Conservation (phyloP, 2,329 filamentous ascomycete species). For the Ceratocystis albifundus region DNA sequence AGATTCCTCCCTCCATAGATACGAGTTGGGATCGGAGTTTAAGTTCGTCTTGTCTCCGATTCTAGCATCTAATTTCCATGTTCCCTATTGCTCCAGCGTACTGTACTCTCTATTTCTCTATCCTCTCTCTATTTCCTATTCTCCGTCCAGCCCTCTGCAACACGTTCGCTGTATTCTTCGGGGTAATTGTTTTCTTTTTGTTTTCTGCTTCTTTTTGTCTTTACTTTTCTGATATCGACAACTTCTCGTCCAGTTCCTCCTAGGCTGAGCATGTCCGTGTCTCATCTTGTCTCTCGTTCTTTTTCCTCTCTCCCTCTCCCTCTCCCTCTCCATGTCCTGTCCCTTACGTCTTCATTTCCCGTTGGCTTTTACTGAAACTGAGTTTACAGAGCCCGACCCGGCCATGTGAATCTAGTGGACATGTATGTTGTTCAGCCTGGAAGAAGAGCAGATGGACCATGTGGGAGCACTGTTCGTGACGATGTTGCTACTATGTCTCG, state of each 20-base stretch:
- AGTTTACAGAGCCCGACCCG: background rate
- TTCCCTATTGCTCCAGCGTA: background rate
- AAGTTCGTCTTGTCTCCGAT: background rate
- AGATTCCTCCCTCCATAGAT: background rate
- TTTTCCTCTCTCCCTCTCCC: background rate
- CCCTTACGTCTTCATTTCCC: slow-evolving; percentile 3
- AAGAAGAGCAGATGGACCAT: background rate
- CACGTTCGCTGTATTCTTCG: no score
- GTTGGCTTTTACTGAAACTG: background rate
- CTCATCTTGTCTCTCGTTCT: background rate
- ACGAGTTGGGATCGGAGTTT: background rate
- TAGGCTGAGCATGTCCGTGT: background rate
- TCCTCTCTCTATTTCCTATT: background rate
- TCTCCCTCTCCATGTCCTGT: background rate
- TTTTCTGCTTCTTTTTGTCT: background rate
- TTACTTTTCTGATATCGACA: background rate
- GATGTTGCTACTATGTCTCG: background rate
- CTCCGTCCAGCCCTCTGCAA: background rate
- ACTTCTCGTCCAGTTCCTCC: background rate
- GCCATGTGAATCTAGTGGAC: background rate
- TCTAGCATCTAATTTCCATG: background rate
- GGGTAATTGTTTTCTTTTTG: no score
- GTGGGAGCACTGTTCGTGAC: background rate
- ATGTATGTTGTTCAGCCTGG: background rate
- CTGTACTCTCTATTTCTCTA: no score